Conservation (phyloP, 23 red algal species). For the Gracilaria vermiculophylla region DNA sequence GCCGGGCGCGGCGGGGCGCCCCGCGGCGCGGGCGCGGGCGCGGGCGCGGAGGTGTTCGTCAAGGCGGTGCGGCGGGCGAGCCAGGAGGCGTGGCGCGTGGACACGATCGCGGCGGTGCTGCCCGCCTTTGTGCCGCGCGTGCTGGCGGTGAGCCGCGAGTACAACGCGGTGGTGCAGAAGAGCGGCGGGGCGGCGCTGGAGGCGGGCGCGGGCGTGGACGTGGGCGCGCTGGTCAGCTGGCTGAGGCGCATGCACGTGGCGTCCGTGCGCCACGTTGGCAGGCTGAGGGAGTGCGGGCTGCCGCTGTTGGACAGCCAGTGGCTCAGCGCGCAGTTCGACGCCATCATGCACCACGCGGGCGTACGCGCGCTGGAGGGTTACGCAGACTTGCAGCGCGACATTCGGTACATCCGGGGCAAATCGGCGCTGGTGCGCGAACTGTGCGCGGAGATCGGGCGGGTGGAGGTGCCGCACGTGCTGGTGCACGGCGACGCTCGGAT, state of each 20-base stretch:
- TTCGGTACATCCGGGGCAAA: neutral
- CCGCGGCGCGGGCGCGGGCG: neutral
- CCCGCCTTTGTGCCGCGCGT: neutral
- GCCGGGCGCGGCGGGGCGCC: neutral
- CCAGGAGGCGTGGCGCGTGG: neutral
- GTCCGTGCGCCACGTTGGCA: neutral
- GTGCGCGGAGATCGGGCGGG: neutral
- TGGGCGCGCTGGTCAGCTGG: neutral
- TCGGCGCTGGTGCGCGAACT: neutral
- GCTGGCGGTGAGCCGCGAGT: neutral
- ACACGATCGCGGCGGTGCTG: neutral
- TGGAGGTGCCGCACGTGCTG: neutral
- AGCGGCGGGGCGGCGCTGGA: neutral
- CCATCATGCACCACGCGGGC: neutral
- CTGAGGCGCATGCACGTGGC: neutral
- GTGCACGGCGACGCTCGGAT: neutral
- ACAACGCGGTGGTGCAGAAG: neutral
- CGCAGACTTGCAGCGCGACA: neutral
- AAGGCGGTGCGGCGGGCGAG: neutral
- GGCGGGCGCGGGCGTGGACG: neutral
- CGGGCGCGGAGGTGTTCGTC: neutral
- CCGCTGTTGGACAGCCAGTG: neutral
- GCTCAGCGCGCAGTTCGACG: neutral
- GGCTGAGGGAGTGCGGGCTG: neutral
- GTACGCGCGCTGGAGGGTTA: neutral